These are phyloP conservation scores for Hypoxylon rubiginosum DNA, from an alignment of 2,329 filamentous ascomycete species.

Conservation along the genomic window DNA sequence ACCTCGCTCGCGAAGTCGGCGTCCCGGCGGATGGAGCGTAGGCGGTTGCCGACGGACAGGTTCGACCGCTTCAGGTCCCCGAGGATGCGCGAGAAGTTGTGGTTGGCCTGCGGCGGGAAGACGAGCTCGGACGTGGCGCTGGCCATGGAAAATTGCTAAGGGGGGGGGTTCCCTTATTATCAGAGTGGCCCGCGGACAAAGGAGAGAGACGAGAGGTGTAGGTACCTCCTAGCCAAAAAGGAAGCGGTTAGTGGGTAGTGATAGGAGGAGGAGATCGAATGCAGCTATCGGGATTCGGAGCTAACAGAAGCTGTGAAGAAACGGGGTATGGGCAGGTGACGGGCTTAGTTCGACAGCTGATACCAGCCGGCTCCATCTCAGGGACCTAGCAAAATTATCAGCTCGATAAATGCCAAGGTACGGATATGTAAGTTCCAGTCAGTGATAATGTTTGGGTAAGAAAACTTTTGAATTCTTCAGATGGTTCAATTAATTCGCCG, in stretches of 20 bases:
- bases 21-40: constrained; percentile 83
- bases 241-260: too few relatives aligned
- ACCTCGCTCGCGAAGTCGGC: constrained; percentile 79
- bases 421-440: too few relatives aligned
- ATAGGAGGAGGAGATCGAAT: too few relatives aligned
- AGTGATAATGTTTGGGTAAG: neutral
- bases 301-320: neutral
- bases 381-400: neutral
- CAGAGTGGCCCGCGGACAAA: too few relatives aligned
- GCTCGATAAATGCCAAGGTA: neutral
- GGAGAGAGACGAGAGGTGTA: too few relatives aligned
- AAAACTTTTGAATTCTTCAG: neutral
- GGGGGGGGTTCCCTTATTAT: too few relatives aligned
- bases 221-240: too few relatives aligned
- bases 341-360: neutral
- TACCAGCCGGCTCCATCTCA: neutral
- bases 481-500: neutral
- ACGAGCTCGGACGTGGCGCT: constrained; percentile 60
- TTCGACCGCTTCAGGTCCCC: constrained; percentile 80
- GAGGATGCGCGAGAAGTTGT: constrained; percentile 78
- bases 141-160: constrained; percentile 38
- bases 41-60: constrained; percentile 83
- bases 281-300: neutral
- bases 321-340: neutral
- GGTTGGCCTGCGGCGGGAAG: constrained; percentile 66